phyloP scores from a whole-genome alignment of 768 basidiomycete genomes.

The Russula olivacea region DNA sequence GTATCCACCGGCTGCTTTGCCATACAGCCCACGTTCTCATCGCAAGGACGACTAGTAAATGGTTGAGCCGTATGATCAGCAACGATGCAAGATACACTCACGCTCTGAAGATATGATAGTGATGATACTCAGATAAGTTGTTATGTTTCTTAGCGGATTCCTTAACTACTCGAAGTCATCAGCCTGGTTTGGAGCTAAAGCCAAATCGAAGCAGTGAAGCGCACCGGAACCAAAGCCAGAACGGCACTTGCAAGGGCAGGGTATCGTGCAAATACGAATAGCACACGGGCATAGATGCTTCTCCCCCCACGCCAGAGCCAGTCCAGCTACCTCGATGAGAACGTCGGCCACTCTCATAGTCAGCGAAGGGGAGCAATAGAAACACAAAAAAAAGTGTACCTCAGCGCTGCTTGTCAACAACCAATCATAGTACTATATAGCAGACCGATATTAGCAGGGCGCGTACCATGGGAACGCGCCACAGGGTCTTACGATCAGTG shows the following conservation, averaged over 20 bases:
- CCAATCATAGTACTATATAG: conserved; percentile 20
- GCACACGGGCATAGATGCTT: neutral
- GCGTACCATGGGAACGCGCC: neutral
- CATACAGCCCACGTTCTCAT: conserved; percentile 31
- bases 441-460: neutral
- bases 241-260: conserved; percentile 9
- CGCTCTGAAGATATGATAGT: conserved; percentile 9
- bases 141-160: neutral
- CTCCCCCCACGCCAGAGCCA: conserved; percentile 11
- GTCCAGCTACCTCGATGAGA: neutral
- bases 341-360: neutral
- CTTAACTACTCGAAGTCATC: neutral
- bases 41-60: conserved; percentile 27
- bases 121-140: conserved; percentile 3
- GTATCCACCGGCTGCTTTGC: conserved; percentile 25
- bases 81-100: neutral
- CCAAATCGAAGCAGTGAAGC: neutral
- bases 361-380: neutral
- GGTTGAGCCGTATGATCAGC: neutral
- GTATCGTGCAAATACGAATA: conserved; percentile 18
- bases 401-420: conserved; percentile 5
- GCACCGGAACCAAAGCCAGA: conserved; percentile 8
- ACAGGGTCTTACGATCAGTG: conserved; percentile 10
- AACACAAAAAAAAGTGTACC: neutral
- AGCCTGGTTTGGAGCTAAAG: neutral